Conservation (phyloP, 2,329 filamentous ascomycete genomes). For the Calonectria pauciramosa region DNA sequence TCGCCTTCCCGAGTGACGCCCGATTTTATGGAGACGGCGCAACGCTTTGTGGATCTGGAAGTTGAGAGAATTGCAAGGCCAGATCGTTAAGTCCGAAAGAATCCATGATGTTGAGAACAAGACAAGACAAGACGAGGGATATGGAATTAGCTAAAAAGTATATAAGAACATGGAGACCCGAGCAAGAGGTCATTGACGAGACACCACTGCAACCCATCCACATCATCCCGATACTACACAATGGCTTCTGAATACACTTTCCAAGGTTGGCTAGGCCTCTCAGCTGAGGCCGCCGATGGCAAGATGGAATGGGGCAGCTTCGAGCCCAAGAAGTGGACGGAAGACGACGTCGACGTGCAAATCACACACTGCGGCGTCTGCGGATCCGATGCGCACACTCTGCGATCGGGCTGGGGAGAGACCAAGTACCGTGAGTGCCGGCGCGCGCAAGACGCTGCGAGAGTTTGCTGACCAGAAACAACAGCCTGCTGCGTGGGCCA, state of each 20-base stretch:
- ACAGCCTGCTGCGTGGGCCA: conserved; percentile 71
- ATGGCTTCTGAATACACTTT: conserved; percentile 23
- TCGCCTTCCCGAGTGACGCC: neutral
- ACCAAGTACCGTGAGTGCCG: conserved; percentile 16
- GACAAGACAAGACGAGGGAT: neutral
- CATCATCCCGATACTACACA: neutral
- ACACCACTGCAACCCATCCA: neutral
- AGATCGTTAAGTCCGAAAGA: neutral
- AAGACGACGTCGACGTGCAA: conserved; percentile 75
- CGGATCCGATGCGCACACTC: conserved; percentile 71
- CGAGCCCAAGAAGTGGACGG: conserved; percentile 74
- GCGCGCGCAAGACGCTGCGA: neutral
- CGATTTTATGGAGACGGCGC: neutral
- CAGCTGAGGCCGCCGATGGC: conserved; percentile 57
- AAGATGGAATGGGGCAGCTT: conserved; percentile 70
- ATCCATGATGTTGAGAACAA: neutral
- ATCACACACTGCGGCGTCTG: conserved; percentile 77
- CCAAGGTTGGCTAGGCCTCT: conserved; percentile 62
- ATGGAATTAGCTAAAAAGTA: neutral
- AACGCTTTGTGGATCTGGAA: neutral
- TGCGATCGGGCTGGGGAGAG: conserved; percentile 67
- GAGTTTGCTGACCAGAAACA: conserved; percentile 15
- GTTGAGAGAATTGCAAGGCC: conserved; percentile 3
- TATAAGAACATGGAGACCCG: neutral
- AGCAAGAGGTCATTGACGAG: neutral